phyloP scores from a whole-genome alignment of 345 rosid genomes.

The Eucalyptus microcorys region DNA sequence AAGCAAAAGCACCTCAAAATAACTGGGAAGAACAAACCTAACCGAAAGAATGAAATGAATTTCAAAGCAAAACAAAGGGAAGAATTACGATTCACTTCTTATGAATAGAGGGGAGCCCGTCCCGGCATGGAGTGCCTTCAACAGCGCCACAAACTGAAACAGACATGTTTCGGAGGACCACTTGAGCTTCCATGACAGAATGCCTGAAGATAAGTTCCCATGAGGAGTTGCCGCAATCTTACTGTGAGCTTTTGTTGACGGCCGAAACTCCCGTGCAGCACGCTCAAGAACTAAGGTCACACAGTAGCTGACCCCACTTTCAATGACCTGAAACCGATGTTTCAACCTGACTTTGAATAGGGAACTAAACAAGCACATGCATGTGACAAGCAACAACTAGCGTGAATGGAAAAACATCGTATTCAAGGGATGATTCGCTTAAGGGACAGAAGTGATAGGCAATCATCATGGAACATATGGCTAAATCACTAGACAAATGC shows the following conservation, averaged over 20 bases:
- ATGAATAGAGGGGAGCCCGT: constrained; percentile 28
- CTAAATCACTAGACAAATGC: background rate
- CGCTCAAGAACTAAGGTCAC: constrained; percentile 27
- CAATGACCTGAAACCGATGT: constrained; percentile 36
- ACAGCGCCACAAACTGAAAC: constrained; percentile 45
- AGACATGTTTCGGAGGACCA: constrained; percentile 44
- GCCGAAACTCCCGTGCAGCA: constrained; percentile 15
- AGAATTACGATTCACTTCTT: constrained; percentile 19
- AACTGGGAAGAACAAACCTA: background rate
- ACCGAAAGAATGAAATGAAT: constrained; percentile 37
- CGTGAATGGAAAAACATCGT: background rate
- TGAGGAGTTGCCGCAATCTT: background rate
- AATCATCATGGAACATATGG: background rate
- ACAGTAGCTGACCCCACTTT: constrained; percentile 13
- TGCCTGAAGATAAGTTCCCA: background rate
- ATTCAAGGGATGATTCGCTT: background rate
- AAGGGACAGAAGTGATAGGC: background rate
- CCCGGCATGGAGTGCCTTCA: constrained; percentile 63
- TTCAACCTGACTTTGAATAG: background rate
- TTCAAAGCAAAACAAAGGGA: background rate
- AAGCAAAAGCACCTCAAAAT: background rate
- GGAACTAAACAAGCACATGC: background rate
- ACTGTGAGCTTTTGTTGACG: background rate
- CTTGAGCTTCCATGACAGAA: constrained; percentile 53
- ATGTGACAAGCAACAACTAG: background rate